A percentile compares a stretch with the other conserved stretches of the same genome.
These are phyloP conservation scores for Serendipita sp. DNA, from an alignment of 768 basidiomycete species.

Conservation along the genomic window DNA sequence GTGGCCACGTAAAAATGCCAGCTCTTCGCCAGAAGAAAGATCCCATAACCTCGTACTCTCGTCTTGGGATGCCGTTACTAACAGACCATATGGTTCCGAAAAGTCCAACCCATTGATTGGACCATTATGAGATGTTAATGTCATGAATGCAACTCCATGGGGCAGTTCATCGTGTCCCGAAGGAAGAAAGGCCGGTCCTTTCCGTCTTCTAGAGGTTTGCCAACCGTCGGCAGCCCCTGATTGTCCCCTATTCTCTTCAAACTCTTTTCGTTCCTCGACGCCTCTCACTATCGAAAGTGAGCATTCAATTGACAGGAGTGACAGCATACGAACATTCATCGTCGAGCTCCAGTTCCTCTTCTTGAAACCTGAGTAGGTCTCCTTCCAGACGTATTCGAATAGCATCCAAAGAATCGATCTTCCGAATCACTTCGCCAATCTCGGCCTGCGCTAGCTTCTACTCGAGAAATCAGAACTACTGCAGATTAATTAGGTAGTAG, in stretches of 20 bases:
- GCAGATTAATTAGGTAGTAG: background rate
- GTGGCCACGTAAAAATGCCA: constrained; percentile 75
- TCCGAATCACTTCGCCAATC: constrained; percentile 74
- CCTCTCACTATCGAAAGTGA: constrained; percentile 52
- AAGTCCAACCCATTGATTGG: constrained; percentile 86
- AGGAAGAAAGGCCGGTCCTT: constrained; percentile 87
- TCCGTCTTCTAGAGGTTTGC: constrained; percentile 51
- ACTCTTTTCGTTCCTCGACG: constrained; percentile 66
- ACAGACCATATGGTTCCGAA: constrained; percentile 88
- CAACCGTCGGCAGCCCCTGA: constrained; percentile 22
- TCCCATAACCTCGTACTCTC: constrained; percentile 89
- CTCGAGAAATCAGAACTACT: constrained; percentile 9
- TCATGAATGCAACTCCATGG: constrained; percentile 93
- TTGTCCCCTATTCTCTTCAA: constrained; percentile 36
- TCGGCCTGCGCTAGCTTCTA: constrained; percentile 78
- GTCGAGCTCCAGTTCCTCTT: constrained; percentile 93
- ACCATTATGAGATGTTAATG: constrained; percentile 61
- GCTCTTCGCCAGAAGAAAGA: constrained; percentile 71
- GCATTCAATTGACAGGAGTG: background rate
- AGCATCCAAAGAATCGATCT: constrained; percentile 71
- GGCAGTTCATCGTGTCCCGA: constrained; percentile 96
- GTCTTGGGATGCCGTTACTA: constrained; percentile 82
- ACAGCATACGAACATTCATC: constrained; percentile 59
- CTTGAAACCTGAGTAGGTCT: constrained; percentile 72
- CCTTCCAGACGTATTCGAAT: constrained; percentile 69